These are phyloP conservation scores for Pseudopyricularia javanii DNA, from an alignment of 2,329 filamentous ascomycete genomes.

Conservation along the genomic window DNA sequence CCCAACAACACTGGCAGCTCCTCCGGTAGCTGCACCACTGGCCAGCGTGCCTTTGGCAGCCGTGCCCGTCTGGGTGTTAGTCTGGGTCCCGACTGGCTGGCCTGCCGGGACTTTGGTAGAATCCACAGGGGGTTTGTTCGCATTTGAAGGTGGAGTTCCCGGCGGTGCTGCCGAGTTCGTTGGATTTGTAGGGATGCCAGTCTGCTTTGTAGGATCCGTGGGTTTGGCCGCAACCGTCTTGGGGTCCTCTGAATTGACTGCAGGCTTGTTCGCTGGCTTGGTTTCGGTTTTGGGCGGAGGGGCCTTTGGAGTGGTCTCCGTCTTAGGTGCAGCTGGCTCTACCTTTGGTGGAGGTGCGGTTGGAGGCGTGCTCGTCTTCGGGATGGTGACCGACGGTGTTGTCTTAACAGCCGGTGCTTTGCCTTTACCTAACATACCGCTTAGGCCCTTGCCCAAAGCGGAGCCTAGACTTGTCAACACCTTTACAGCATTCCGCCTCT, in stretches of 20 bases:
- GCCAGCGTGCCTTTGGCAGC: too few relatives aligned
- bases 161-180: not conserved
- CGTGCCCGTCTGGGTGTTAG: too few relatives aligned
- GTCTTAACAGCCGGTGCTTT: not conserved
- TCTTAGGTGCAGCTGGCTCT: not conserved
- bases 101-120: too few relatives aligned
- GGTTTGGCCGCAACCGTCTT: not conserved
- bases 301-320: not conserved
- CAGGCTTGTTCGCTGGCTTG: not conserved
- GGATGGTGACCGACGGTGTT: not conserved
- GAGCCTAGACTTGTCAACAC: not conserved
- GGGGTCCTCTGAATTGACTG: not conserved
- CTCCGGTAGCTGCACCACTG: too few relatives aligned
- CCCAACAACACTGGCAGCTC: too few relatives aligned
- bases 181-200: too few relatives aligned
- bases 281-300: too few relatives aligned
- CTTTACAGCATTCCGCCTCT: not conserved
- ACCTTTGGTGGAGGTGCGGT: not conserved
- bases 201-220: too few relatives aligned
- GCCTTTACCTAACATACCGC: not conserved
- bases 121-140: too few relatives aligned
- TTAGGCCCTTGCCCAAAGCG: not conserved
- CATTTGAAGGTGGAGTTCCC: not conserved
- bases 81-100: too few relatives aligned
- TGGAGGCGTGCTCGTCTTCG: not conserved